Base-by-base conservation (phyloP, 805 yeast genomes). In the Kodamaea hsintzibuensis region DNA sequence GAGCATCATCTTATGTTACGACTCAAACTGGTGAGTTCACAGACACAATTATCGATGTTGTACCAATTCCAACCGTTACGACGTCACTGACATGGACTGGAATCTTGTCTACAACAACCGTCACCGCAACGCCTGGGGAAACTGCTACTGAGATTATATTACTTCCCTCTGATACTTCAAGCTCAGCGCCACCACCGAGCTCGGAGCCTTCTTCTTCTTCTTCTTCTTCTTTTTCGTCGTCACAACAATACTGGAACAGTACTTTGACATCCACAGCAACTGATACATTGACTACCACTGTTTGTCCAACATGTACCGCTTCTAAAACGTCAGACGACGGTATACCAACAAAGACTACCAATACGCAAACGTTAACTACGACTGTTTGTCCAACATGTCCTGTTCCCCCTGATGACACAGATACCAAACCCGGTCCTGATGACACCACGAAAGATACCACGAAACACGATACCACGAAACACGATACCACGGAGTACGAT, bases 1-100 rank as follows among this genome's bases (percentile, higher is more conserved):
- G 64, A 10, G 6, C 6, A 3, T 22, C 25, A 22, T 22, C 25
- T 3, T 22, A 4, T 22, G 25, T 22, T 49, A n/a, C 19, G 7
- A n/a, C 47, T 9, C 17, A 12, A 17, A 18, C 42, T 10, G 45
- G 43, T 16, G 50, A 44, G 30, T 50, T 49, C 7, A 52, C 48
- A 16, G 54, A 35, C 30, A 56, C 61, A 13, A 57, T 54, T 12
- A 38, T 54, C 17, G 52, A 56, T 6, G 57, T 58, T 5, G 60
- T 56, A 10, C 64, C 64, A 16, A 54, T 57, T n/a, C 59, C 64
- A 22, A 54, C 59, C 1, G 37, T 38, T 8, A 58, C 61, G 2
- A 35, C 49, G 7, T 57, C 63, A 10, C n/a, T 49, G 18, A 46
- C 52, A 14, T 47, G 45, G n/a, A 45, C 49, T 5, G 55, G 50